Evolutionary conservation across 2,329 filamentous ascomycete genomes (phyloP), one percentile per base, ranked within the genome.

Genomic region (Calonectria crousiana): DNA sequence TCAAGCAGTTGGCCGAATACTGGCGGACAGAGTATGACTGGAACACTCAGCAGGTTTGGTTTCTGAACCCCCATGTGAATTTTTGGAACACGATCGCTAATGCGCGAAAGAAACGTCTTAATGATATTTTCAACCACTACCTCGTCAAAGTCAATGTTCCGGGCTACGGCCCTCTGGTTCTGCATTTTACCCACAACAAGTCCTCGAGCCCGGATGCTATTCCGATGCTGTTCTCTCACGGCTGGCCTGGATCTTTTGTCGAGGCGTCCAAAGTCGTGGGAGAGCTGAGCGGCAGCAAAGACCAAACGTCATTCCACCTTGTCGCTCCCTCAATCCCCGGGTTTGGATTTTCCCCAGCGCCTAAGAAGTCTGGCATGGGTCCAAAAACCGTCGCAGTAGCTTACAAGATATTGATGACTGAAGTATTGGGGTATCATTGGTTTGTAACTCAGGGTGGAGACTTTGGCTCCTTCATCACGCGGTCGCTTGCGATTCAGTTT

Each of bases 401-500:
- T 41, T 83, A 83, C 86, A 2, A 86, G 32, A 67, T 65, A 13
- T 44, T 72, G 18, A 72, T 67, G 69, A 72, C 23, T 75, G 82
- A 67, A 1, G 18, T 67, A 23, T 41, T 72, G 30, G 69, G 60
- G 5, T 72, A 72, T 28, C 16, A 51, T 6, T 53, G 38, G 44
- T 72, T 72, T 36, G 49, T 85, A 4, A 88, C 86, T 0, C 89
- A 93, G 83, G 92, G 91, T 77, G 93, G 93, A 28, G 92, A 94
- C 80, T 94, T 92, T 92, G 93, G 92, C n/a, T 90, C 88, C 79
- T 88, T 88, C 78, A 89, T 95, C 76, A 92, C 91, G 9, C 88
- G 93, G 4, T 83, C 87, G 6, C 89, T 95, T 75, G 90, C 90
- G 0, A 82, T 89, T 18, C 82, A 90, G 2, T 93, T 92, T 77